Conservation (phyloP, 2,329 filamentous ascomycete species). For the Trichoderma koningii region DNA sequence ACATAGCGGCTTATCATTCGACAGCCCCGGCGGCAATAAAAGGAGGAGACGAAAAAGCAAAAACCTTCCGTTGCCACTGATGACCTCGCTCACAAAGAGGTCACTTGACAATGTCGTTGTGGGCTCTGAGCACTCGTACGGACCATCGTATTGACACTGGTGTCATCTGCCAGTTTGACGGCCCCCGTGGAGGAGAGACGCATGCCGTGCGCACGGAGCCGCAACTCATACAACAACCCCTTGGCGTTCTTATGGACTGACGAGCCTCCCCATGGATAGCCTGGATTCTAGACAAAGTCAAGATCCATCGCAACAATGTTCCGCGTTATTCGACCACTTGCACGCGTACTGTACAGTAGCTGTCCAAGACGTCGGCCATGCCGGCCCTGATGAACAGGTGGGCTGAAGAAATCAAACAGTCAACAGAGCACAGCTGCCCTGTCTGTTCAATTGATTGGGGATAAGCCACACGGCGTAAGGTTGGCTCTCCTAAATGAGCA, state of each 20-base stretch:
- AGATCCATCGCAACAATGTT: conserved; percentile 1
- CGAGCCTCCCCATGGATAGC: neutral
- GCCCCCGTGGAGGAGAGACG: conserved; percentile 1
- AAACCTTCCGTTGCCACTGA: neutral
- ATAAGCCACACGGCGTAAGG: conserved; percentile 12
- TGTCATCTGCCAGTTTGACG: neutral
- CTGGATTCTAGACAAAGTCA: neutral
- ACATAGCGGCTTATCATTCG: conserved; percentile 1
- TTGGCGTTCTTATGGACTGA: conserved; percentile 1
- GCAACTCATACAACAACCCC: conserved; percentile 6
- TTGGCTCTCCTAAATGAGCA: conserved; percentile 22
- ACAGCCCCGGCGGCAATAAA: neutral
- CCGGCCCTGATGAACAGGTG: conserved; percentile 25
- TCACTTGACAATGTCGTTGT: neutral
- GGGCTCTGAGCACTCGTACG: neutral
- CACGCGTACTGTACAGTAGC: neutral
- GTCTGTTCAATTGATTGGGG: conserved; percentile 13
- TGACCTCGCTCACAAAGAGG: neutral
- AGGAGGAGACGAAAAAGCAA: neutral
- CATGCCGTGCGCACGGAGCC: conserved; percentile 10
- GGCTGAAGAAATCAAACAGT: neutral
- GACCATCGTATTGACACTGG: neutral
- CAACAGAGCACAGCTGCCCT: conserved; percentile 1
- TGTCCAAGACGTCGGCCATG: conserved; percentile 19
- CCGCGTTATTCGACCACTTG: neutral